A percentile compares a stretch with the other conserved stretches of the same genome.
Conservation (phyloP, 2,329 filamentous ascomycete genomes). For the Ascochyta clinopodiicola region DNA sequence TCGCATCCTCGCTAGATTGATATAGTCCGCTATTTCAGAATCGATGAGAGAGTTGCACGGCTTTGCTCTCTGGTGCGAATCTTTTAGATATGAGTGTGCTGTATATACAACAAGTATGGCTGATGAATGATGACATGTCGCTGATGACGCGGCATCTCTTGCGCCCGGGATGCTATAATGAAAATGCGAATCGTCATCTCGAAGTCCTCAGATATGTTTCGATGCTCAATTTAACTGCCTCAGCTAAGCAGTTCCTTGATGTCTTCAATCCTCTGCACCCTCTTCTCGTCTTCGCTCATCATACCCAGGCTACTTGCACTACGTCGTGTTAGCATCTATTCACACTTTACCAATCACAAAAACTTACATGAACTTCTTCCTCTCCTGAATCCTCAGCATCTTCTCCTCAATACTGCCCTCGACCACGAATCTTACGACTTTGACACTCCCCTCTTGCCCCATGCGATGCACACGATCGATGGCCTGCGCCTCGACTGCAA, state of each 20-base stretch:
- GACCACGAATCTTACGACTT: conserved; percentile 87
- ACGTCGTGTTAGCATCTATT: conserved; percentile 38
- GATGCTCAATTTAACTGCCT: no score
- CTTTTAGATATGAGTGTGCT: not conserved
- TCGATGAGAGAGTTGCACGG: no score
- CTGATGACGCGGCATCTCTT: not conserved
- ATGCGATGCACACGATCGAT: conserved; percentile 98
- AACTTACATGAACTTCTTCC: conserved; percentile 93
- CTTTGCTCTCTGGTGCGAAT: no score
- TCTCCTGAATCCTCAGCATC: conserved; percentile 91
- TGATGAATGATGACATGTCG: not conserved
- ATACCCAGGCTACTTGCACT: conserved; percentile 94
- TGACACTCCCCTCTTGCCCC: conserved; percentile 87
- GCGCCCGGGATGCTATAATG: not conserved
- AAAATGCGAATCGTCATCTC: not conserved
- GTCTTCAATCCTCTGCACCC: conserved; percentile 87
- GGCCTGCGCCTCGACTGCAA: conserved; percentile 93
- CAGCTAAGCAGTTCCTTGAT: conserved; percentile 73
- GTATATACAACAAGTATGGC: not conserved
- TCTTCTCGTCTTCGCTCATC: conserved; percentile 94
- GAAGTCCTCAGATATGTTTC: no score
- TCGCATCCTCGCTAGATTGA: no score
- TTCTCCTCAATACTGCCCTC: conserved; percentile 91
- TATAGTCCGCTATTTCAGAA: no score
- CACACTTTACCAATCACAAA: not conserved